Base-by-base conservation (phyloP, 176 grass and related monocot species). In the Avena eriantha region DNA sequence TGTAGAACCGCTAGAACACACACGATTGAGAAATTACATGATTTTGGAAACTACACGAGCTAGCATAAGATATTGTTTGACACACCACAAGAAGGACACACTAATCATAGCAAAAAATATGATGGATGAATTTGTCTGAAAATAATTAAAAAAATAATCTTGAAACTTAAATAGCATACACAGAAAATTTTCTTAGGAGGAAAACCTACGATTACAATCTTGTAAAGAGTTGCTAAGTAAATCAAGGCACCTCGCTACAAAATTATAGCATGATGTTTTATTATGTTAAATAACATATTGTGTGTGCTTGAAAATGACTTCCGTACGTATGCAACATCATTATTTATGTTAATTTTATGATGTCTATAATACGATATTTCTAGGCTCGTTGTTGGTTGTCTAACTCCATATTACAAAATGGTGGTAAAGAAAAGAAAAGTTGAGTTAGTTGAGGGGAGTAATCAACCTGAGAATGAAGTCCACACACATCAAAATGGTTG, bases 401-500 rank as follows among this genome's bases (percentile, higher is more conserved):
- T 71, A 87, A 74, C 85, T 85, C 82, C 66, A 59, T 21, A 39
- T 35, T 75, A 82, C 79, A 85, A 81, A 88, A 88, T 75, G 26
- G 26, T 75, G 10, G 55, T 22, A 46, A 81, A 21, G 83, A 84
- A 84, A 77, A 80, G 18, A 78, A 60, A 88, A 83, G 63, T 85
- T 78, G 76, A 43, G 66, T 78, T 73, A 33, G 10, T 43, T n/a
- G 12, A 31, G 14, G 57, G 67, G 69, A 73, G 56, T 86, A 88
- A 85, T 88, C 73, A 86, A 8, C 46, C 4, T 18, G 33, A 79
- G 66, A 90, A 66, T 58, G 75, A 87, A 76, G 86, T 88, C 82
- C 90, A 85, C 70, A 81, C 80, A 45, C 64, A 85, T 71, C 58
- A 85, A 85, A 82, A 70, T 85, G 86, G 63, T 43, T 81, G 24